These are phyloP conservation scores for Poa annua DNA, from an alignment of 176 grass and related monocot genomes.

Conservation along the genomic window DNA sequence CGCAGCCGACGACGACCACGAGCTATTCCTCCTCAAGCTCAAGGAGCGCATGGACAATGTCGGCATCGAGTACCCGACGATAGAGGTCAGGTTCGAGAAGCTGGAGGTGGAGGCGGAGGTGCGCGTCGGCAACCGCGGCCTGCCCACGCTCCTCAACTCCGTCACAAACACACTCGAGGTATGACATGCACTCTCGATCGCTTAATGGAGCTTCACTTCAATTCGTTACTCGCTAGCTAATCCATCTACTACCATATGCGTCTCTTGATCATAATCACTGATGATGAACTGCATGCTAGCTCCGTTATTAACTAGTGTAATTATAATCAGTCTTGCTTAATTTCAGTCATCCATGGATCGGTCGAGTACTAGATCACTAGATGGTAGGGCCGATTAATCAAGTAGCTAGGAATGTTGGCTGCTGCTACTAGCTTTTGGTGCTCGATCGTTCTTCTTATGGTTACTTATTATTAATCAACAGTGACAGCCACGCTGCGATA, in stretches of 20 bases:
- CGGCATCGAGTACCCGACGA: conserved; percentile 75
- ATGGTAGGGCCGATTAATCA: background rate
- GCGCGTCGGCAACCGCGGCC: conserved; percentile 61
- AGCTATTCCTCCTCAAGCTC: conserved; percentile 79
- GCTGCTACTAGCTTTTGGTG: background rate
- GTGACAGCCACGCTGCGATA: background rate
- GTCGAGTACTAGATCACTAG: background rate
- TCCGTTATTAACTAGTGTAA: background rate
- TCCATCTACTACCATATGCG: too few species aligned
- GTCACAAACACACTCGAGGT: conserved; percentile 78
- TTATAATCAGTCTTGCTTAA: background rate
- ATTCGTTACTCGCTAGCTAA: too few species aligned
- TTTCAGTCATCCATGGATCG: background rate
- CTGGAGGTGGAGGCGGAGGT: conserved; percentile 58
- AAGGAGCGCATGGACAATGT: conserved; percentile 76
- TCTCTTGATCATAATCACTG: background rate
- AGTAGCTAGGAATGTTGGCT: background rate
- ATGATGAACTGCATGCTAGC: background rate
- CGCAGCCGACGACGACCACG: conserved; percentile 79
- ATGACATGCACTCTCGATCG: background rate
- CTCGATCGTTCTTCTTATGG: background rate
- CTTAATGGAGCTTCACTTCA: background rate
- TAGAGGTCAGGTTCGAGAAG: conserved; percentile 77
- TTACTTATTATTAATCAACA: background rate
- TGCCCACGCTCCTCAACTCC: conserved; percentile 77